phyloP scores from a whole-genome alignment of 768 basidiomycete genomes.

The Tylopilus balloui region DNA sequence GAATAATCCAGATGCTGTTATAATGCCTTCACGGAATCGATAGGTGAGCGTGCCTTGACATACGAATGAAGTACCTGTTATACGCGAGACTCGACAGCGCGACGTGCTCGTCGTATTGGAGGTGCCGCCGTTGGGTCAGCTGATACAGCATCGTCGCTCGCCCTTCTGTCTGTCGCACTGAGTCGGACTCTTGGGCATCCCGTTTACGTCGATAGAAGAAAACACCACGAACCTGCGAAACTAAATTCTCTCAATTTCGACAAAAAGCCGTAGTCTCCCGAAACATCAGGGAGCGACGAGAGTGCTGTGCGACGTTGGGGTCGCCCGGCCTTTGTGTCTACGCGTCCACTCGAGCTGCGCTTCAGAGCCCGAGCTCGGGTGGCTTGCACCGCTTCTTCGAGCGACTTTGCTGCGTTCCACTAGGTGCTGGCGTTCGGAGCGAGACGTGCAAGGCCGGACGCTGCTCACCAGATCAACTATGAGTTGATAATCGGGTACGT shows the following conservation, averaged over 20 bases:
- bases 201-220: too few species aligned
- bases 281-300: not conserved
- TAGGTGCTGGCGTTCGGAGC: conserved; percentile 14
- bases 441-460: not conserved
- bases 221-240: conserved; percentile 22
- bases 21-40: conserved; percentile 58
- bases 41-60: not conserved
- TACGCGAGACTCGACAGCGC: conserved; percentile 51
- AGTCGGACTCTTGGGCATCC: not conserved
- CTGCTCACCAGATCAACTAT: conserved; percentile 42
- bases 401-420: conserved; percentile 43
- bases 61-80: conserved; percentile 48
- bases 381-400: conserved; percentile 28
- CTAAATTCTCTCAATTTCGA: conserved; percentile 19
- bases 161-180: conserved; percentile 60
- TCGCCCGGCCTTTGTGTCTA: conserved; percentile 8
- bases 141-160: conserved; percentile 46
- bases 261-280: not conserved
- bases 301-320: not conserved
- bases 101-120: conserved; percentile 33
- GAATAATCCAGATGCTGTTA: conserved; percentile 84
- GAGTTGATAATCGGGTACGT: conserved; percentile 20
- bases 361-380: conserved; percentile 1
- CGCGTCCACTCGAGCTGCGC: not conserved
- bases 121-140: conserved; percentile 35